Percentiles rank a stretch among this genome's conserved stretches.
These are phyloP conservation scores for Globisporangium takayamanum DNA, from an alignment of 352 stramenopile species.

Conservation along the genomic window DNA sequence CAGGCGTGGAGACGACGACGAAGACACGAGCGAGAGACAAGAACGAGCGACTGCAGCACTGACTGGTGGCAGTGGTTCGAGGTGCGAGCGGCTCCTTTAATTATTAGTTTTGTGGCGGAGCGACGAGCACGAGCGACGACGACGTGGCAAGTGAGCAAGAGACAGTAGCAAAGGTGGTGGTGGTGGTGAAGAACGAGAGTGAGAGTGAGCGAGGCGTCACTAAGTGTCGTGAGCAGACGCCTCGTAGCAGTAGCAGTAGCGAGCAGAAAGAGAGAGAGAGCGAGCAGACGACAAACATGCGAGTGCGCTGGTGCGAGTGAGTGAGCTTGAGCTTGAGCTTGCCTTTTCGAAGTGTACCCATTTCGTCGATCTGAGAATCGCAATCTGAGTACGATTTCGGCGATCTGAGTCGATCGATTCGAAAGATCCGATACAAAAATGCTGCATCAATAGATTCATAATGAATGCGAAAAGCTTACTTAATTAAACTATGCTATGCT, in stretches of 20 bases:
- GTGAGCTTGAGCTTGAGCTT: background rate
- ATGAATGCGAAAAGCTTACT: background rate
- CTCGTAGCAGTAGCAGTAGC: no score
- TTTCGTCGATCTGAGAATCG: background rate
- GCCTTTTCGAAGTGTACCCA: background rate
- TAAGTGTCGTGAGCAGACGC: no score
- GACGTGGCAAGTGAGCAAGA: background rate
- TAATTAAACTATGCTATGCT: background rate
- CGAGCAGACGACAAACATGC: no score
- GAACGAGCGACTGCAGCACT: background rate
- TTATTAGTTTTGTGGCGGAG: slow-evolving; percentile 21
- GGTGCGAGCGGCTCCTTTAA: background rate
- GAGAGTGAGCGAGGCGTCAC: no score
- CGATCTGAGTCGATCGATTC: no score
- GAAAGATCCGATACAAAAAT: no score
- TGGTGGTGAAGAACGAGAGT: no score
- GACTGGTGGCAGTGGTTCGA: slow-evolving; percentile 3
- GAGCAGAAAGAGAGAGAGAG: no score
- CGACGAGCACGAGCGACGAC: background rate
- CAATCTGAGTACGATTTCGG: no score
- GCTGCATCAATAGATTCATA: no score
- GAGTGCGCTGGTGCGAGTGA: no score
- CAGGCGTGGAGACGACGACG: background rate
- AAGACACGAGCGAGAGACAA: background rate
- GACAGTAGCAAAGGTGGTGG: background rate